These are phyloP conservation scores for Melastoma candidum DNA, from an alignment of 441 rosid species.

Conservation along the genomic window DNA sequence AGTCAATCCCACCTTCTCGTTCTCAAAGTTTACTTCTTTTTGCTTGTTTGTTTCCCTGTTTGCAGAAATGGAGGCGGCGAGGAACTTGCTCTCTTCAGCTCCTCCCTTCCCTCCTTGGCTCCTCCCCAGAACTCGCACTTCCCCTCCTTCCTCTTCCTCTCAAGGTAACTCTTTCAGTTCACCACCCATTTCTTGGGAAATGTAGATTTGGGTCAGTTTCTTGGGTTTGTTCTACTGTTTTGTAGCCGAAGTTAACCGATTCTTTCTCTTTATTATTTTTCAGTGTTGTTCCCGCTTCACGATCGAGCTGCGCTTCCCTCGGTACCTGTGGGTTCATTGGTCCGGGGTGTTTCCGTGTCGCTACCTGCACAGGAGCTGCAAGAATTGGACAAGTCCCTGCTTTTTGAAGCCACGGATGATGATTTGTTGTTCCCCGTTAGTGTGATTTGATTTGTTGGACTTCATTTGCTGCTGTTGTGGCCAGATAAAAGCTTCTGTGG, in stretches of 20 bases:
- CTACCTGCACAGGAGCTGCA: slow-evolving; percentile 71
- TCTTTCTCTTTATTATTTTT: slow-evolving; percentile 9
- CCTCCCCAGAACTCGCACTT: slow-evolving; percentile 28
- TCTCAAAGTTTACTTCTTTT: too few species aligned
- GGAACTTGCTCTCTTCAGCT: slow-evolving; percentile 52
- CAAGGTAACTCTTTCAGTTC: not conserved
- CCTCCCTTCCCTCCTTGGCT: slow-evolving; percentile 48
- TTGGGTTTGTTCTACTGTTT: not conserved
- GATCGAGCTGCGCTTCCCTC: slow-evolving; percentile 51
- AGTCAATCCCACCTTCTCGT: too few species aligned
- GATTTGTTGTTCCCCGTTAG: slow-evolving; percentile 50
- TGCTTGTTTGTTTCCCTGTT: too few species aligned
- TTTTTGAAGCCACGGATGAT: slow-evolving; percentile 31
- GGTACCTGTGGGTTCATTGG: slow-evolving; percentile 34
- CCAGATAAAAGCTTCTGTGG: too few species aligned
- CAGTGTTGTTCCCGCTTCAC: slow-evolving; percentile 37
- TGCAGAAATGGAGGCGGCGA: slow-evolving; percentile 49
- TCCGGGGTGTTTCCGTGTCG: slow-evolving; percentile 62
- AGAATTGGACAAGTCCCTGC: slow-evolving; percentile 41
- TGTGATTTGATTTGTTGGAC: slow-evolving; percentile 7
- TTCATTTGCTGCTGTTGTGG: too few species aligned
- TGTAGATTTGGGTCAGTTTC: not conserved
- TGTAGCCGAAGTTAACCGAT: not conserved
- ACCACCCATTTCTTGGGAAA: not conserved
- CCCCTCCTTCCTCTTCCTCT: slow-evolving; percentile 45